Evolutionary conservation across 225 moss, liverwort and hornwort species (phyloP), one percentile per base, ranked within the genome.

Genomic region (Marchantia polymorpha): DNA sequence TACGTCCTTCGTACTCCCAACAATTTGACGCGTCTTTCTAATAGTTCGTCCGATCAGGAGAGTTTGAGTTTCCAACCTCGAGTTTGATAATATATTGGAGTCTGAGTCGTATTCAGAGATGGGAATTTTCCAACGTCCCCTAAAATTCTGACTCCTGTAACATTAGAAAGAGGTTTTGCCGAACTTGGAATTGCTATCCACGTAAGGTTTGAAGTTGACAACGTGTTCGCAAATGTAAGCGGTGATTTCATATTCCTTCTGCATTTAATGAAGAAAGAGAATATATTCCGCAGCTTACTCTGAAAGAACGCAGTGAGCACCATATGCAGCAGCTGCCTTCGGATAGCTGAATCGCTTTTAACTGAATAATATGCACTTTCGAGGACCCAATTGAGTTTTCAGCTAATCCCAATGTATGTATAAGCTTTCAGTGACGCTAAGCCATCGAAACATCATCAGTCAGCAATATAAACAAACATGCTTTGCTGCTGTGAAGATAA

Each of bases 1-100:
- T 82, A 90, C 94, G 90, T 19, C 87, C 58, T 19, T 85, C 92
- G 59, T 7, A 88, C 78, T 94, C 94, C 91, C 91, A 94, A 49
- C 92, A 94, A 48, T 31, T 26, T 11, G 92, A 91, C 5, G 77
- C 87, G 0, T 29, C 69, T 84, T 77, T 81, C 30, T 66, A 14
- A 55, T 15, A 63, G 19, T 2, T 12, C 10, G 87, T 86, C 73
- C 88, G 88, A 12, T 6, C 1, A 64, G 91, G 75, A 23, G 91
- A 91, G 81, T 89, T 89, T 39, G 71, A 84, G 17, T 92, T 90
- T 0, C 92, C 92, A 10, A 71, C 4, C 0, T 88, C n/a, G n/a
- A n/a, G n/a, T n/a, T 91, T 20, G 85, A 83, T 0, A 81, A 11
- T 50, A 74, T 76, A 3, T 82, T n/a, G 77, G 90, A 91, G 12